phyloP scores from a whole-genome alignment of 345 rosid species.

The Laguncularia racemosa region DNA sequence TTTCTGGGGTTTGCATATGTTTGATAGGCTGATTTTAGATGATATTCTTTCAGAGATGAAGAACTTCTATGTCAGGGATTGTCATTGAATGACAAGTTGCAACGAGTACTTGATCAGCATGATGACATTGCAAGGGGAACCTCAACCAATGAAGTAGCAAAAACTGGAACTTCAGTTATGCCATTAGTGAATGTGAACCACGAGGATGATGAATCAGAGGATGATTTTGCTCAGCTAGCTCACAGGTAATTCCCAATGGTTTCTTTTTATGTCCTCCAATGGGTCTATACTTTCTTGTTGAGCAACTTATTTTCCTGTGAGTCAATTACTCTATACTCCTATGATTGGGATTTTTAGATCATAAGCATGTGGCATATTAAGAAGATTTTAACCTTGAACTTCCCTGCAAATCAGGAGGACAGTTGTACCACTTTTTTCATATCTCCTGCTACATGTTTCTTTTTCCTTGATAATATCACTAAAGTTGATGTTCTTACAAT shows the following conservation, averaged over 20 bases:
- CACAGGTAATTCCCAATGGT: slow-evolving; percentile 41
- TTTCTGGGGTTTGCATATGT: background rate
- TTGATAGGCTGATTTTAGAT: slow-evolving; percentile 11
- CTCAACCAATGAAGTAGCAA: slow-evolving; percentile 21
- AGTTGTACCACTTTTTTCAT: background rate
- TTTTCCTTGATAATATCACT: too few species aligned
- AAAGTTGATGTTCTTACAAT: too few species aligned
- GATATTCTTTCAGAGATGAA: slow-evolving; percentile 52
- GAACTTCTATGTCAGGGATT: slow-evolving; percentile 76
- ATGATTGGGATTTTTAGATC: too few species aligned
- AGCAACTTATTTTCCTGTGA: too few species aligned
- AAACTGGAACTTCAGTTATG: slow-evolving; percentile 26
- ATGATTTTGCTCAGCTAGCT: slow-evolving; percentile 75
- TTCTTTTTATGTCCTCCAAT: background rate
- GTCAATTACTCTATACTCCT: too few species aligned
- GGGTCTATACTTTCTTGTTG: too few species aligned
- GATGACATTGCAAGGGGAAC: slow-evolving; percentile 75
- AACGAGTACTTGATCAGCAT: slow-evolving; percentile 72
- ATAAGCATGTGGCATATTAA: too few species aligned
- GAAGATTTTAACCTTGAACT: too few species aligned
- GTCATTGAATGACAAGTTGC: slow-evolving; percentile 76
- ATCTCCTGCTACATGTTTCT: background rate
- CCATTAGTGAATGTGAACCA: slow-evolving; percentile 62
- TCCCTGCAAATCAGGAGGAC: too few species aligned
- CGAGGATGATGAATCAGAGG: slow-evolving; percentile 84